Evolutionary conservation across 1,284 basidiomycete genomes (phyloP).

Genomic region (Ganoderma meredithae): DNA sequence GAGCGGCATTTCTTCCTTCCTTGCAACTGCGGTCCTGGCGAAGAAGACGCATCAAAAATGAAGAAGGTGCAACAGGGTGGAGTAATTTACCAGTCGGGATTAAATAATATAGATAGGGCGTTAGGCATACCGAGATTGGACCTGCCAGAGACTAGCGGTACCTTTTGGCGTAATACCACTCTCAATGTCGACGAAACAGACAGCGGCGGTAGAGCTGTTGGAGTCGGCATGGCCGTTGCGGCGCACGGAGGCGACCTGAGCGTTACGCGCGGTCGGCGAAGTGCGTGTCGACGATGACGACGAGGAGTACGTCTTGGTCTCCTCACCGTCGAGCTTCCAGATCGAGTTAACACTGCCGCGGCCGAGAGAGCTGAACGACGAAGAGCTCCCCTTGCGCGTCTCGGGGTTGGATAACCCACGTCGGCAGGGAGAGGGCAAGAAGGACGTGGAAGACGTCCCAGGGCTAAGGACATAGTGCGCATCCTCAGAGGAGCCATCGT

Average conservation of each 20-base stretch:
- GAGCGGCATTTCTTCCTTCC: slow-evolving; percentile 14
- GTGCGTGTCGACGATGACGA: slow-evolving; percentile 19
- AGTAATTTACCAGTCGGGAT: slow-evolving; percentile 26
- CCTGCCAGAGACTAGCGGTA: slow-evolving; percentile 31
- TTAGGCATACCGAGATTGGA: slow-evolving; percentile 23
- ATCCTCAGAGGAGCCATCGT: slow-evolving; percentile 67
- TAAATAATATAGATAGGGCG: slow-evolving; percentile 16
- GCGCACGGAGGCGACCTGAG: slow-evolving; percentile 9
- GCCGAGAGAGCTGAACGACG: slow-evolving; percentile 23
- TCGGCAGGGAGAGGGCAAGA: slow-evolving; percentile 1
- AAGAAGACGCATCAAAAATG: too few relatives aligned
- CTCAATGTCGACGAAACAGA: slow-evolving; percentile 7
- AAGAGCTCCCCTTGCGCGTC: slow-evolving; percentile 12
- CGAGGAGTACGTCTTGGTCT: slow-evolving; percentile 51
- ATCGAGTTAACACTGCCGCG: slow-evolving; percentile 45
- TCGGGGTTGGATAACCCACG: background rate
- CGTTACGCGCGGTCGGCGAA: slow-evolving; percentile 11
- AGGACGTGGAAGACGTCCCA: slow-evolving; percentile 16
- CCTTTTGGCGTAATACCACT: slow-evolving; percentile 30
- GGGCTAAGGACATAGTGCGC: slow-evolving; percentile 32
- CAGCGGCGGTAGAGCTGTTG: background rate
- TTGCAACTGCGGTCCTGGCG: slow-evolving; percentile 12
- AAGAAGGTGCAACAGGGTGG: too few relatives aligned
- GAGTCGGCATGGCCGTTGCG: background rate
- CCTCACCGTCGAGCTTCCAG: slow-evolving; percentile 71